Percentiles rank a stretch among this genome's conserved stretches.
phyloP scores from a whole-genome alignment of 805 yeast species.

The Kazachstania taianensis region DNA sequence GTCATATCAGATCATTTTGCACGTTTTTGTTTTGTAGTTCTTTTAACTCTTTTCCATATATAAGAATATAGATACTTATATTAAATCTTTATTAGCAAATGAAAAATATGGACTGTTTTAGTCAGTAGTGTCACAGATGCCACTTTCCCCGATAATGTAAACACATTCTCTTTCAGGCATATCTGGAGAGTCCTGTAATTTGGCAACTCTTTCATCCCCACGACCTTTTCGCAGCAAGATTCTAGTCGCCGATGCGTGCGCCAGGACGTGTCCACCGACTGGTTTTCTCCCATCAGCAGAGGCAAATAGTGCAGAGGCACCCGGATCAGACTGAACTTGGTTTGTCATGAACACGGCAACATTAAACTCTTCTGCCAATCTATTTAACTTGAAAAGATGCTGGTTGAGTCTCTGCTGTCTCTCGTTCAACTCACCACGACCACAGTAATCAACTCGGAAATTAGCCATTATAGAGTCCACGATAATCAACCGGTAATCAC shows the following conservation, averaged over 20 bases:
- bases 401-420: slow-evolving; percentile 63
- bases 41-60: no score
- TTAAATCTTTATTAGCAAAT: background rate
- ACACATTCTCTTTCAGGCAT: slow-evolving; percentile 75
- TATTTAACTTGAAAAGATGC: slow-evolving; percentile 40
- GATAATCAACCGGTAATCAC: slow-evolving; percentile 49
- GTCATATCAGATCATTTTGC: no score
- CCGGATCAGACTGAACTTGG: slow-evolving; percentile 79
- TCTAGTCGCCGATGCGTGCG: slow-evolving; percentile 74
- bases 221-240: slow-evolving; percentile 64
- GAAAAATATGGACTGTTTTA: slow-evolving; percentile 5
- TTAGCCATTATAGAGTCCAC: slow-evolving; percentile 73
- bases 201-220: slow-evolving; percentile 73
- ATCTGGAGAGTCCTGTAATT: slow-evolving; percentile 71
- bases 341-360: slow-evolving; percentile 66
- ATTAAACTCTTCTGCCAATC: slow-evolving; percentile 70
- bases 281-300: slow-evolving; percentile 80
- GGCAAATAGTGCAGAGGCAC: slow-evolving; percentile 69
- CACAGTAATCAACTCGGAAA: slow-evolving; percentile 68
- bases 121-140: slow-evolving; percentile 43
- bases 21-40: background rate
- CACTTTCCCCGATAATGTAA: slow-evolving; percentile 60
- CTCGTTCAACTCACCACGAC: slow-evolving; percentile 69
- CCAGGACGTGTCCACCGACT: slow-evolving; percentile 74
- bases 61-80: no score